Percentiles rank a stretch among this genome's conserved stretches.
Evolutionary conservation across 148 eudicot genomes (phyloP).

Genomic region (Polygonum maritimum): DNA sequence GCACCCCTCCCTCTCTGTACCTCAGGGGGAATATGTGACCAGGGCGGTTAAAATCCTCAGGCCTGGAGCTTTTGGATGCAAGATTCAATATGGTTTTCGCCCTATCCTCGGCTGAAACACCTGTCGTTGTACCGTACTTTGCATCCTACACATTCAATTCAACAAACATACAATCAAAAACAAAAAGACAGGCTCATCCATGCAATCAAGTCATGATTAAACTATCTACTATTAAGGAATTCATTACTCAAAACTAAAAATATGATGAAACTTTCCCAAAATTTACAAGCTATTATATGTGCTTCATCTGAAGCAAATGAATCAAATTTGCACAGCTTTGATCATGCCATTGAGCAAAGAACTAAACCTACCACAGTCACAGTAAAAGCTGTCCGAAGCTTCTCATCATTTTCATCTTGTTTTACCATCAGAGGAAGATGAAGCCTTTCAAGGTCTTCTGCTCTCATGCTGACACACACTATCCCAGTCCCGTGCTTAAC

Average conservation of each 20-base stretch:
- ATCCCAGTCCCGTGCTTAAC: slow-evolving; percentile 70
- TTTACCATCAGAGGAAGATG: slow-evolving; percentile 54
- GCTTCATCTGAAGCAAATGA: no score
- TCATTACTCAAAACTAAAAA: no score
- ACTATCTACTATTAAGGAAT: no score
- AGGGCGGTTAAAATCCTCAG: slow-evolving; percentile 64
- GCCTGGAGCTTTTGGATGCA: slow-evolving; percentile 50
- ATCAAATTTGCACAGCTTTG: neutral
- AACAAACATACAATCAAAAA: neutral
- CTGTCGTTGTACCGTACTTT: slow-evolving; percentile 62
- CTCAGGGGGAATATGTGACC: slow-evolving; percentile 69
- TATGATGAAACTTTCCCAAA: neutral
- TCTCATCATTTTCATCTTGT: slow-evolving; percentile 43
- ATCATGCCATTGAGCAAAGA: neutral
- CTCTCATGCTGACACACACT: slow-evolving; percentile 62
- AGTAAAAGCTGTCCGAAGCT: slow-evolving; percentile 55
- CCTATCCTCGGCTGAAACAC: slow-evolving; percentile 64
- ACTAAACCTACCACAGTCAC: slow-evolving; percentile 45
- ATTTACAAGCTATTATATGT: no score
- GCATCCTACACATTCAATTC: slow-evolving; percentile 37
- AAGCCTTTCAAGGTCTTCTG: slow-evolving; percentile 48
- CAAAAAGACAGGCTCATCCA: neutral
- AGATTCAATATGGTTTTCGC: slow-evolving; percentile 56
- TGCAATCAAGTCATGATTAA: neutral
- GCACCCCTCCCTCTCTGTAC: slow-evolving; percentile 66